Percentiles rank a stretch among this genome's conserved stretches.
Conservation (phyloP, 805 yeast genomes). For the Pichia nakasei region DNA sequence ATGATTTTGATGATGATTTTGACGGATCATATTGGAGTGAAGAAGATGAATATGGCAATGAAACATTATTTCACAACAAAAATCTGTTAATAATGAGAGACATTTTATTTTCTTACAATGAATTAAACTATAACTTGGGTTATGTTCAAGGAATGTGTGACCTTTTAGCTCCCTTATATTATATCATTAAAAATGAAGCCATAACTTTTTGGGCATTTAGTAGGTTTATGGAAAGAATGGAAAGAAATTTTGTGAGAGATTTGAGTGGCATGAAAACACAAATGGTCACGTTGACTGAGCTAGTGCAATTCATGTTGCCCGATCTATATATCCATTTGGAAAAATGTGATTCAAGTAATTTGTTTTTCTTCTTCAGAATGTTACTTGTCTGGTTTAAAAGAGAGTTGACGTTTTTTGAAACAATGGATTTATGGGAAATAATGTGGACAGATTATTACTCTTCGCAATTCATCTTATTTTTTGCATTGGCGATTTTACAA, state of each 20-base stretch:
- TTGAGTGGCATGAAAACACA: constrained; percentile 91
- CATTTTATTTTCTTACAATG: constrained; percentile 79
- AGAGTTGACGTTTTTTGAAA: constrained; percentile 74
- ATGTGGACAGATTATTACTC: constrained; percentile 83
- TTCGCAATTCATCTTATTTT: constrained; percentile 79
- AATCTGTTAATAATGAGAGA: constrained; percentile 67
- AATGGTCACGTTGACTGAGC: constrained; percentile 71
- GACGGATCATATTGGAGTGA: constrained; percentile 18
- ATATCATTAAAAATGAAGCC: constrained; percentile 56
- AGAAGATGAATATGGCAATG: constrained; percentile 38
- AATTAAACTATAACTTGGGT: constrained; percentile 74
- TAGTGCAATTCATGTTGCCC: constrained; percentile 88
- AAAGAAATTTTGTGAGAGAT: constrained; percentile 83
- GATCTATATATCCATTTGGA: constrained; percentile 72
- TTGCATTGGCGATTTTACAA: constrained; percentile 84
- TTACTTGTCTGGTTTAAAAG: constrained; percentile 91
- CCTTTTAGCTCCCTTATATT: constrained; percentile 76
- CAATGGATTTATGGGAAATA: constrained; percentile 82
- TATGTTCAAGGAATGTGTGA: constrained; percentile 99
- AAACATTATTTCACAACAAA: constrained; percentile 60
- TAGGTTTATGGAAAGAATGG: constrained; percentile 89
- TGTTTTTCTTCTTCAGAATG: constrained; percentile 94
- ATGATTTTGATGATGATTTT: constrained; percentile 8
- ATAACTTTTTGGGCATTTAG: constrained; percentile 84
- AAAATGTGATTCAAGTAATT: constrained; percentile 79